Percentiles rank a stretch among this genome's conserved stretches.
phyloP scores from a whole-genome alignment of 2,329 filamentous ascomycete species.

The Colletotrichum incanum region DNA sequence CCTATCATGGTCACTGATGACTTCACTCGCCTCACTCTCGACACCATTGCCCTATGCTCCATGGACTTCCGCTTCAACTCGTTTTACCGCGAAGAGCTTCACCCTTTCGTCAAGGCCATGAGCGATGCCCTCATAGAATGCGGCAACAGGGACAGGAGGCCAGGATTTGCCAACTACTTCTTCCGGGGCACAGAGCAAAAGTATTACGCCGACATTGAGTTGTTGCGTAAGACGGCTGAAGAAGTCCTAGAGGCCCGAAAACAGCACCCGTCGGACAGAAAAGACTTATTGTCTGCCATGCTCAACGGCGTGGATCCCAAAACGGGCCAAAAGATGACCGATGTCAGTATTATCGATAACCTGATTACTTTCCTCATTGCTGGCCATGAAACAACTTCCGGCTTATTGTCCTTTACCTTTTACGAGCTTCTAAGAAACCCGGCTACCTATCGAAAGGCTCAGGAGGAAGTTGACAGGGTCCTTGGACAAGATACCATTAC shows the following conservation, averaged over 20 bases:
- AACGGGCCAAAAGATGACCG: constrained; percentile 73
- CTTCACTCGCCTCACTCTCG: constrained; percentile 74
- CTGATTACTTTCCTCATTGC: constrained; percentile 80
- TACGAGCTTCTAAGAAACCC: constrained; percentile 78
- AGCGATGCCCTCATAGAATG: constrained; percentile 69
- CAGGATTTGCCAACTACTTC: constrained; percentile 62
- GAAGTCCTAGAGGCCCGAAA: constrained; percentile 75
- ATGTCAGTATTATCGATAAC: constrained; percentile 75
- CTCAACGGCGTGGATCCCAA: constrained; percentile 74
- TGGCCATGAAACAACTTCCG: constrained; percentile 80
- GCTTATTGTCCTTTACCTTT: constrained; percentile 76
- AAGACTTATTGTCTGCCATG: constrained; percentile 79
- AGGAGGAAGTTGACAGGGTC: constrained; percentile 78
- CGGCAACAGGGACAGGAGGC: constrained; percentile 64
- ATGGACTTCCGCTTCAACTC: constrained; percentile 75
- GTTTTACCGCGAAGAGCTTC: constrained; percentile 66
- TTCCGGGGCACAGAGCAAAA: constrained; percentile 60
- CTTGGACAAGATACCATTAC: constrained; percentile 71
- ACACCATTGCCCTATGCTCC: constrained; percentile 73
- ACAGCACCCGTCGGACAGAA: constrained; percentile 62
- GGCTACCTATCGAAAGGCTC: constrained; percentile 71
- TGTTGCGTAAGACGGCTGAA: constrained; percentile 66
- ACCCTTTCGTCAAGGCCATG: constrained; percentile 69
- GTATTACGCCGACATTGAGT: constrained; percentile 65
- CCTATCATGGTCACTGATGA: constrained; percentile 69